Conservation (phyloP, 1,284 basidiomycete genomes). For the Hypsizygus ulmarius region DNA sequence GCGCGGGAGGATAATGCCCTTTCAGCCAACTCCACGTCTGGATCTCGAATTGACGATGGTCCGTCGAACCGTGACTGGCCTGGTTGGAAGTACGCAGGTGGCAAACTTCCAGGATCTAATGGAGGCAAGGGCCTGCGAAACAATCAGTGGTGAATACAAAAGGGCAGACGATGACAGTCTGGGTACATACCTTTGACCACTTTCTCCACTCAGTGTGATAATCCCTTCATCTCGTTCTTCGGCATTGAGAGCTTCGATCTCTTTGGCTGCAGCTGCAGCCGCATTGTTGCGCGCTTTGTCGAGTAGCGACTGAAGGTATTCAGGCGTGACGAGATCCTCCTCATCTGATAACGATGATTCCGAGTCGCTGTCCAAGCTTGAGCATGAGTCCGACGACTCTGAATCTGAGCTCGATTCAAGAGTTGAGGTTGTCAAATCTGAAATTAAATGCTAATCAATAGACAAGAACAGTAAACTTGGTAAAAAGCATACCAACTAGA, state of each 20-base stretch:
- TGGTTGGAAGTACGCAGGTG: slow-evolving; percentile 59
- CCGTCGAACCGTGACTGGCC: slow-evolving; percentile 41
- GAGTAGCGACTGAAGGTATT: slow-evolving; percentile 64
- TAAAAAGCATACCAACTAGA: slow-evolving; percentile 29
- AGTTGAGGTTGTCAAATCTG: slow-evolving; percentile 12
- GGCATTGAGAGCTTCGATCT: slow-evolving; percentile 18
- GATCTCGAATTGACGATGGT: slow-evolving; percentile 53
- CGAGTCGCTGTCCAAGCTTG: slow-evolving; percentile 34
- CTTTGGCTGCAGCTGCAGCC: slow-evolving; percentile 26
- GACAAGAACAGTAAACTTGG: neutral
- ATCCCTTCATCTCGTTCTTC: neutral
- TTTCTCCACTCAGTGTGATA: slow-evolving; percentile 36
- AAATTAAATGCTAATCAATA: neutral
- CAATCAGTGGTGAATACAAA: slow-evolving; percentile 9
- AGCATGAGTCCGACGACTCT: slow-evolving; percentile 34
- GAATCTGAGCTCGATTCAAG: slow-evolving; percentile 31
- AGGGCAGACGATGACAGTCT: slow-evolving; percentile 7
- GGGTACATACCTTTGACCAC: slow-evolving; percentile 37
- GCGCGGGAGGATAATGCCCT: slow-evolving; percentile 42
- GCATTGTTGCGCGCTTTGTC: slow-evolving; percentile 57
- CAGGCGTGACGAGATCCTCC: slow-evolving; percentile 49
- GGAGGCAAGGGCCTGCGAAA: slow-evolving; percentile 56
- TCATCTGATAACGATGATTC: slow-evolving; percentile 35
- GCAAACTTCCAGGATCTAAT: slow-evolving; percentile 62
- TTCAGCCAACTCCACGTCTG: slow-evolving; percentile 55